Evolutionary conservation across 352 stramenopile genomes (phyloP).

Genomic region (Globisporangium carolinianum): DNA sequence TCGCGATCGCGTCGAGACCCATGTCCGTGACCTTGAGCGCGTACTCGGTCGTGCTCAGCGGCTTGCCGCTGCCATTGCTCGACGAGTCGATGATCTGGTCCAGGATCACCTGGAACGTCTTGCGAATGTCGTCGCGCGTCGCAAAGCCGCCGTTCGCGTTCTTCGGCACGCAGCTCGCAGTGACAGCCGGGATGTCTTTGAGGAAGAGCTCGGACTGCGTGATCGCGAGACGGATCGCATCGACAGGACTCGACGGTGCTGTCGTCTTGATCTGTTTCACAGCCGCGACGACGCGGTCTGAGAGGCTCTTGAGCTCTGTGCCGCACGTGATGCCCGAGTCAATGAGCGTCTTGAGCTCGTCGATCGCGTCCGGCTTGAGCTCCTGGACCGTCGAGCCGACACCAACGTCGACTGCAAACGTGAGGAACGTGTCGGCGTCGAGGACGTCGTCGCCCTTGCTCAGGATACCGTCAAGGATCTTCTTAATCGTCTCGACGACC

Average conservation of each 20-base stretch:
- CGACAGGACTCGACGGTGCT: slow-evolving; percentile 16
- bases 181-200: slow-evolving; percentile 35
- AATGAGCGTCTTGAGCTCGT: slow-evolving; percentile 2
- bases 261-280: slow-evolving; percentile 33
- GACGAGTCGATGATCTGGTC: slow-evolving; percentile 44
- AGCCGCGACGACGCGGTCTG: slow-evolving; percentile 33
- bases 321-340: slow-evolving; percentile 25
- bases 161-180: slow-evolving; percentile 34
- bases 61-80: slow-evolving; percentile 18
- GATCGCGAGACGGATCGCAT: slow-evolving; percentile 35
- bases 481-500: slow-evolving; percentile 6
- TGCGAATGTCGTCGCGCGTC: slow-evolving; percentile 41
- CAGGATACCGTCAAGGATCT: slow-evolving; percentile 14
- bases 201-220: slow-evolving; percentile 35
- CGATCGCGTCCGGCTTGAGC: not conserved
- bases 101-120: slow-evolving; percentile 47
- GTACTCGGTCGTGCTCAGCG: slow-evolving; percentile 29
- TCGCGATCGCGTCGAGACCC: slow-evolving; percentile 27
- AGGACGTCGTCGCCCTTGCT: slow-evolving; percentile 19
- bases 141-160: slow-evolving; percentile 28
- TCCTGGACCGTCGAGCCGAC: slow-evolving; percentile 2
- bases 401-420: slow-evolving; percentile 1
- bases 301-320: slow-evolving; percentile 32
- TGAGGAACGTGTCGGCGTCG: not conserved
- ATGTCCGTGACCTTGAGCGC: slow-evolving; percentile 33